Conservation (phyloP, 2,329 filamentous ascomycete species). For the Alternaria tenuissima region DNA sequence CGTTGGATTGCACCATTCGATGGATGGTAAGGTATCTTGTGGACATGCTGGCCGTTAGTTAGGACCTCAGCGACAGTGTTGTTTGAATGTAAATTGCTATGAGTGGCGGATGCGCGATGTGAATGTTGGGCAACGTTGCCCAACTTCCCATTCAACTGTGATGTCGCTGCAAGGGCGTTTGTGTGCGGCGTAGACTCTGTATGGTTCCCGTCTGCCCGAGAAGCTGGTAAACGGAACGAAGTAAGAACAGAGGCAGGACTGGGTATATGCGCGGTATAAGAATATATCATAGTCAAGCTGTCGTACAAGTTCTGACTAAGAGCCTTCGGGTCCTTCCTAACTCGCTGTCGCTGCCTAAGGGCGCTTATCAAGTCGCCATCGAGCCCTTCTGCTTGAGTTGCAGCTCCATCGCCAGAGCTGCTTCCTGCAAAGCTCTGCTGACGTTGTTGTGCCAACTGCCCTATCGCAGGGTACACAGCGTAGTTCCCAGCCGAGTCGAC, state of each 20-base stretch:
- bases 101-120: constrained; percentile 10
- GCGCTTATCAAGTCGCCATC: constrained; percentile 18
- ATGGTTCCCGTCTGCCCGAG: background rate
- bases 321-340: constrained; percentile 65
- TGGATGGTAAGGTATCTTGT: constrained; percentile 38
- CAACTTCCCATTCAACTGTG: constrained; percentile 15
- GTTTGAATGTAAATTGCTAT: constrained; percentile 15
- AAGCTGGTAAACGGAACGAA: constrained; percentile 20
- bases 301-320: constrained; percentile 67
- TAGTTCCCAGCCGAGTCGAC: constrained; percentile 4
- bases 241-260: constrained; percentile 33
- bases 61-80: constrained; percentile 23
- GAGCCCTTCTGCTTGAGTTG: background rate
- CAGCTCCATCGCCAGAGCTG: background rate
- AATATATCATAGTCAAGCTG: constrained; percentile 45
- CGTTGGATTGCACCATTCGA: constrained; percentile 14
- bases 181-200: background rate
- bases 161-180: constrained; percentile 20
- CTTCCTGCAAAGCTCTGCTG: background rate
- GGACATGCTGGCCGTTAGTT: constrained; percentile 38
- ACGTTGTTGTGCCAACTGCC: background rate
- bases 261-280: constrained; percentile 45
- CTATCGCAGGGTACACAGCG: constrained; percentile 13
- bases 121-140: constrained; percentile 18
- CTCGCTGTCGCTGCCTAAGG: constrained; percentile 37